These are phyloP conservation scores for Seiridium cupressi DNA, from an alignment of 2,329 filamentous ascomycete genomes.

Conservation along the genomic window DNA sequence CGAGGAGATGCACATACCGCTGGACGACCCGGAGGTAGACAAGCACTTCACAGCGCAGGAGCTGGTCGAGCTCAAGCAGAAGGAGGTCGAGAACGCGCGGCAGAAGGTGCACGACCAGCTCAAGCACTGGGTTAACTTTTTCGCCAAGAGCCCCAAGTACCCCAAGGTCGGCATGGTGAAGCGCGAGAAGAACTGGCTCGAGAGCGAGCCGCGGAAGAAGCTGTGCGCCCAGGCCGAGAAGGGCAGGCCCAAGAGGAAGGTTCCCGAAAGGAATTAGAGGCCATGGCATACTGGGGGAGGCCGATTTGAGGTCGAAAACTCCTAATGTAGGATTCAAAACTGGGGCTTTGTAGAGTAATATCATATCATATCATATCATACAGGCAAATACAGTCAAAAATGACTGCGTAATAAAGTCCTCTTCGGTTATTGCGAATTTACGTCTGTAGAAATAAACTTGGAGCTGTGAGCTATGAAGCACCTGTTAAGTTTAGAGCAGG, in stretches of 20 bases:
- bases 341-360: too few species aligned
- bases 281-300: neutral
- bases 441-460: too few species aligned
- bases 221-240: slow-evolving; percentile 72
- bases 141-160: slow-evolving; percentile 78
- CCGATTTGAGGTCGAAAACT: neutral
- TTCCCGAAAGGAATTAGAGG: slow-evolving; percentile 47
- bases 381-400: too few species aligned
- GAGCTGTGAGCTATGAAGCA: too few species aligned
- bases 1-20: slow-evolving; percentile 77
- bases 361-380: too few species aligned
- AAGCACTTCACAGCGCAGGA: slow-evolving; percentile 52
- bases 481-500: too few species aligned
- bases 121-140: slow-evolving; percentile 81
- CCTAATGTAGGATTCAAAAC: too few species aligned
- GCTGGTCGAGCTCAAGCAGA: slow-evolving; percentile 55
- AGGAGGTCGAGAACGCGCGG: slow-evolving; percentile 65
- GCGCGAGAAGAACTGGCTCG: slow-evolving; percentile 58
- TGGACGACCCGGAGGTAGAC: slow-evolving; percentile 64
- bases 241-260: slow-evolving; percentile 50
- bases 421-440: too few species aligned
- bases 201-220: slow-evolving; percentile 58
- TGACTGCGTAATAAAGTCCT: too few species aligned
- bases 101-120: slow-evolving; percentile 66
- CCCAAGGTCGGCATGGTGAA: slow-evolving; percentile 74